Base-by-base conservation (phyloP, 1,284 basidiomycete genomes). In the Ustilago cynodontis region DNA sequence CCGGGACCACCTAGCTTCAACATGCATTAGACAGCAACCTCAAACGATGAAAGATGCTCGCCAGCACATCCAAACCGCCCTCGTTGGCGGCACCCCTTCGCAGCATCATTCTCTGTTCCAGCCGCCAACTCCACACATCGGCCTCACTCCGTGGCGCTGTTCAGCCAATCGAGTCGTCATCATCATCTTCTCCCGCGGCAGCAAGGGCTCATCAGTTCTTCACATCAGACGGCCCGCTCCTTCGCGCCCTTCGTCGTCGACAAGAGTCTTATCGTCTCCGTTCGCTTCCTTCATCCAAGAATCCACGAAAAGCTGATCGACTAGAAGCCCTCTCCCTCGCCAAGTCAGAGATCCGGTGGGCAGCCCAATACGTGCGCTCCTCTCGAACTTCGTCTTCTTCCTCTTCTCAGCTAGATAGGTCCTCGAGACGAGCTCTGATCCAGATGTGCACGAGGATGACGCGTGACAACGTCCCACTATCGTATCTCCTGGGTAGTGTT, bases 401-500 rank as follows among this genome's bases (percentile, higher is more conserved):
- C 2, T 0, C 41, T 20, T 43, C n/a, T 20, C 20, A 18, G 26
- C 31, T 63, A 20, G 26, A 47, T n/a, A 49, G 70, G 13, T 39
- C 28, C 8, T 60, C 64, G 5, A 60, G 70, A 20, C 31, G 70
- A n/a, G 14, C 45, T 13, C 58, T 77, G 6, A 41, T 77, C 20
- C 41, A 47, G 1, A 65, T 72, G 65, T 47, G 51, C 14, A 13
- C 20, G 5, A 51, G 43, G 29, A 77, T 77, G 69, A 77, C 74
- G 0, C 58, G 65, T 2, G 2, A 43, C 11, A 58, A 77, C 9
- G 56, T 63, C 5, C 74, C 74, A 3, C 1, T 77, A 0, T 68
- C 69, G 29, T 77, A 77, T 56, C 53, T 77, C 11, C 51, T 77
- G 2, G 74, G 74, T 18, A 65, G 54, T 22, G 28, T 71, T 0